Evolutionary conservation across 2,329 filamentous ascomycete species (phyloP), one percentile per base, ranked within the genome.

Genomic region (Penicillium sp.): DNA sequence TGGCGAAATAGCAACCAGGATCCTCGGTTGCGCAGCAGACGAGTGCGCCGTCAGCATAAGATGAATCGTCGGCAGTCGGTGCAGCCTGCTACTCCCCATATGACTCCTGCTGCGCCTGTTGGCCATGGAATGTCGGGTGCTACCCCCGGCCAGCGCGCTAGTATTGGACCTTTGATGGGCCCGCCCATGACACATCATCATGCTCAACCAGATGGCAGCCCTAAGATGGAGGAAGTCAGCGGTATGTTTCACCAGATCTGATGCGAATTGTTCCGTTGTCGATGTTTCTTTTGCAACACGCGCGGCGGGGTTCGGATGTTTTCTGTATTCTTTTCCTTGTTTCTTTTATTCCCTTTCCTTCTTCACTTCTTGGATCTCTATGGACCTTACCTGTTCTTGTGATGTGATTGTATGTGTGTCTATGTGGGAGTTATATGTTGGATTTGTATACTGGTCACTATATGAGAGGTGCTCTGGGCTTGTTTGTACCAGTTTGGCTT

Each of bases 1-100:
- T 98, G 95, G 95, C 86, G 95, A 61, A 99, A 99, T 80, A 98
- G 93, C 83, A 98, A 98, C 78, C 92, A 96, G 78, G 95, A 99
- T 69, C 91, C 91, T 49, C 85, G 93, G 65, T 81, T 98, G 70
- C 86, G 95, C 72, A 98, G 93, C 76, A 85, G 95, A 74, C 85
- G 95, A 67, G 95, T 99, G 56, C 87, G 95, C 64, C 87, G 95
- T 64, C 95, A 96, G 90, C 93, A 93, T 55, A 99, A 99, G 82
- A 91, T 97, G 78, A 95, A 88, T 78, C 93, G 86, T 70, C 87
- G 93, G 72, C 93, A 95, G 78, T 83, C 86, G 48, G 84, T 87
- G 64, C 83, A 81, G 62, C 81, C 83, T 64, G 80, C 86, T 66
- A 70, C 77, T 56, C 76, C 80, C 64, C 87, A 90, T 72, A 87